These are phyloP conservation scores for Thymus quinquecostatus DNA, from an alignment of 257 asterid species.

Conservation along the genomic window DNA sequence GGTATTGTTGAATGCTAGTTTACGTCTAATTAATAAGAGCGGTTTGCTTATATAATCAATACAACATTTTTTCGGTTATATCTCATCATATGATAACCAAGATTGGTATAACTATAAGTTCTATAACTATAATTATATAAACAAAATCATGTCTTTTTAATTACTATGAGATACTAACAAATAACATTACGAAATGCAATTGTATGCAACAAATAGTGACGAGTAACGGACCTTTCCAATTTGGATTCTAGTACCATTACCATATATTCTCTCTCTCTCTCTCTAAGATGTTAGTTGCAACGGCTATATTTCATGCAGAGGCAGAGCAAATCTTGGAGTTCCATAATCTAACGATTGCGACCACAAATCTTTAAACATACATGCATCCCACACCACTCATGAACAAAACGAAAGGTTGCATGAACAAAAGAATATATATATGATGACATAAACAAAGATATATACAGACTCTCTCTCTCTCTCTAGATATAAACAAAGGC, in stretches of 20 bases:
- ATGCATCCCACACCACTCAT: background rate
- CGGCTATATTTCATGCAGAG: slow-evolving; percentile 37
- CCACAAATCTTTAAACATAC: background rate
- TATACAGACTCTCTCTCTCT: too few relatives aligned
- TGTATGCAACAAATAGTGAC: slow-evolving; percentile 2
- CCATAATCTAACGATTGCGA: slow-evolving; percentile 1
- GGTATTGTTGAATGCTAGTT: too few relatives aligned
- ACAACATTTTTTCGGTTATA: too few relatives aligned
- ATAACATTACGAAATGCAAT: background rate
- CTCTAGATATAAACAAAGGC: background rate
- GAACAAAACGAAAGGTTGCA: background rate
- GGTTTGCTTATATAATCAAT: too few relatives aligned
- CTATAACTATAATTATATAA: too few relatives aligned
- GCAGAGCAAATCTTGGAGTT: slow-evolving; percentile 9
- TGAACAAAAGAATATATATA: background rate
- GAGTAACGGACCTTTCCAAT: background rate
- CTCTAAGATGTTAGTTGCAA: slow-evolving; percentile 10
- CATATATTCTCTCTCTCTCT: background rate
- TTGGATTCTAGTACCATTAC: too few relatives aligned
- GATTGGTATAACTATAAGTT: too few relatives aligned
- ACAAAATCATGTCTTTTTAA: too few relatives aligned
- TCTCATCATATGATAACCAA: too few relatives aligned
- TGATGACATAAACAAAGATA: background rate
- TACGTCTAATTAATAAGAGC: too few relatives aligned
- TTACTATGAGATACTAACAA: too few relatives aligned